These are phyloP conservation scores for Irpex sp. DNA, from an alignment of 1,284 basidiomycete species.

Conservation along the genomic window DNA sequence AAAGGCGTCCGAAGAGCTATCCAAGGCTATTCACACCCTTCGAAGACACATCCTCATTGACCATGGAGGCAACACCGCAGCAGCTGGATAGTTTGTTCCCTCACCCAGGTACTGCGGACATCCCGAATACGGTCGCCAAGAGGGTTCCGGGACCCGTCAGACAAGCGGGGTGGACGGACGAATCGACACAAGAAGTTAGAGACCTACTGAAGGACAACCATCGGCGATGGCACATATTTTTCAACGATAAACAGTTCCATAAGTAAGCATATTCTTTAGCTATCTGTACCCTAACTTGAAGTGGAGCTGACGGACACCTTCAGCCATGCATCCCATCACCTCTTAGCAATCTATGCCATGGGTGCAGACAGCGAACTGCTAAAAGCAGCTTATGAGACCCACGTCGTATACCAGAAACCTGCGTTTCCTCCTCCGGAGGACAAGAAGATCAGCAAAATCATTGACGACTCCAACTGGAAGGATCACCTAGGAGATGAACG, in stretches of 20 bases:
- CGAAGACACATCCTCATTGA: no score
- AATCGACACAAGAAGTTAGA: slow-evolving; percentile 42
- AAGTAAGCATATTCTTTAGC: slow-evolving; percentile 33
- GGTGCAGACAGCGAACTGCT: slow-evolving; percentile 10
- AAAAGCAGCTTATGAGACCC: slow-evolving; percentile 15
- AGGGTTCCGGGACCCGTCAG: slow-evolving; percentile 22
- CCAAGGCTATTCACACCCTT: no score
- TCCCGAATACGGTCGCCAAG: not conserved
- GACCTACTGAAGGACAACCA: slow-evolving; percentile 54
- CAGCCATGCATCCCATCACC: slow-evolving; percentile 17
- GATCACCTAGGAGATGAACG: slow-evolving; percentile 46
- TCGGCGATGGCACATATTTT: slow-evolving; percentile 55
- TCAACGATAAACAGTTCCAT: slow-evolving; percentile 57
- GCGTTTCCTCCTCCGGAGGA: slow-evolving; percentile 11
- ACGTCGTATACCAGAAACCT: slow-evolving; percentile 16
- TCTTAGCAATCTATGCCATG: slow-evolving; percentile 17
- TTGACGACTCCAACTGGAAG: slow-evolving; percentile 43
- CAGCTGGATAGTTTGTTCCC: slow-evolving; percentile 20
- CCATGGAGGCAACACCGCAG: slow-evolving; percentile 13
- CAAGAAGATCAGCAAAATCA: slow-evolving; percentile 13
- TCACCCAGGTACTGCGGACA: slow-evolving; percentile 7
- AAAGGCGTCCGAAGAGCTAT: no score
- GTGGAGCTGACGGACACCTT: not conserved
- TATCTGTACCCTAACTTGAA: not conserved
- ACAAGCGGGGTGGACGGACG: slow-evolving; percentile 45